Conservation (phyloP, 164 flowering plant genomes). For the Piper betle region DNA sequence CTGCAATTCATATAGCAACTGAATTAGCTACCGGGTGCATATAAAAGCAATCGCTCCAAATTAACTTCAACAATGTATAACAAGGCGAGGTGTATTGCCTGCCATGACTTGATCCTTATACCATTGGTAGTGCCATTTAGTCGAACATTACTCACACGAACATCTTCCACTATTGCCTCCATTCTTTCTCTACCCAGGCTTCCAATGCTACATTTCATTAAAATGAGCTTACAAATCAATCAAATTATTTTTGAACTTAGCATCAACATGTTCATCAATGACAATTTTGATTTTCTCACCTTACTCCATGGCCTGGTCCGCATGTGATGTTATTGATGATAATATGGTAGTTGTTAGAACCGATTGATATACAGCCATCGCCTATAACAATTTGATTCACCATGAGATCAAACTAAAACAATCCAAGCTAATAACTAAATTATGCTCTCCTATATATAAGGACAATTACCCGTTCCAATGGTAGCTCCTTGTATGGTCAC, state of each 20-base stretch:
- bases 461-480: constrained; percentile 21
- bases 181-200: neutral
- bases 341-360: constrained; percentile 10
- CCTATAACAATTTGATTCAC: constrained; percentile 8
- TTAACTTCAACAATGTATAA: too few species aligned
- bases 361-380: constrained; percentile 34
- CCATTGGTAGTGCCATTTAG: neutral
- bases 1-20: neutral
- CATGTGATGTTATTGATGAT: constrained; percentile 12
- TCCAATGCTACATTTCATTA: neutral
- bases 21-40: neutral
- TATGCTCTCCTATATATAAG: too few species aligned
- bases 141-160: neutral
- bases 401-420: neutral
- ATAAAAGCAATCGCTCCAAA: neutral
- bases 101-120: neutral
- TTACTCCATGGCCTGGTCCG: constrained; percentile 40
- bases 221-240: neutral
- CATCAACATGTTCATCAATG: neutral
- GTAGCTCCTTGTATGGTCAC: constrained; percentile 4
- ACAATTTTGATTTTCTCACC: constrained; percentile 9
- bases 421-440: neutral
- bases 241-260: too few species aligned
- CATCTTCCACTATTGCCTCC: neutral
- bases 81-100: neutral